phyloP scores from a whole-genome alignment of 2,329 filamentous ascomycete species.

The Exophiala oligosperma region DNA sequence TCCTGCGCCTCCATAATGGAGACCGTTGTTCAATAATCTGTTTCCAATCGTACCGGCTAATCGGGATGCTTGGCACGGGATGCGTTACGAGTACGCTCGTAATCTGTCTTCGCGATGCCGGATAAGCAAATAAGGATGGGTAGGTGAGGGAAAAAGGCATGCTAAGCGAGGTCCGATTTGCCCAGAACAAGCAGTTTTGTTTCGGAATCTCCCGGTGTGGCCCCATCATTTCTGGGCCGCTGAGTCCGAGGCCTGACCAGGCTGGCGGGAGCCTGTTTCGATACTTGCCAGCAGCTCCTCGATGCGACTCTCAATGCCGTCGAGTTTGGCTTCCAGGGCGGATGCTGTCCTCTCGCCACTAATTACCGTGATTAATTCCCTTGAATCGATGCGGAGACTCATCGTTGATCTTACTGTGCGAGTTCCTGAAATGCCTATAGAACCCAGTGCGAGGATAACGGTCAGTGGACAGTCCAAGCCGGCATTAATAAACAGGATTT shows the following conservation, averaged over 20 bases:
- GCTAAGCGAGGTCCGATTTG: no score
- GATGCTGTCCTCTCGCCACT: conserved; percentile 58
- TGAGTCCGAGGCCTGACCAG: conserved; percentile 23
- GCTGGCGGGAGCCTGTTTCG: conserved; percentile 37
- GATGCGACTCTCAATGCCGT: conserved; percentile 56
- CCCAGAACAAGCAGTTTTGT: no score
- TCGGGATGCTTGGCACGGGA: no score
- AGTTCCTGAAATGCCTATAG: conserved; percentile 36
- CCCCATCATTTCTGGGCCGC: conserved; percentile 5
- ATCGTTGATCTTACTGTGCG: conserved; percentile 27
- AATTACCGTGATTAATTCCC: conserved; percentile 5
- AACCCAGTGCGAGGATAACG: neutral
- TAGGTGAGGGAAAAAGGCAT: no score
- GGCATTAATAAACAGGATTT: neutral
- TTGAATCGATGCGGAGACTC: neutral
- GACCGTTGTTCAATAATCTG: neutral
- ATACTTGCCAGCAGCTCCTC: conserved; percentile 53
- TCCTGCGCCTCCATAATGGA: neutral
- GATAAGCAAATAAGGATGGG: no score
- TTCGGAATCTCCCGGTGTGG: no score
- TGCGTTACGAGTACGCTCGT: no score
- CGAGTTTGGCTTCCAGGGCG: conserved; percentile 56
- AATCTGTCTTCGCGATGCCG: no score
- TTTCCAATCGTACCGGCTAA: neutral
- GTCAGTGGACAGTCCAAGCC: conserved; percentile 8